phyloP scores from a whole-genome alignment of 2,329 filamentous ascomycete genomes.

The Sporothrix brasiliensis region DNA sequence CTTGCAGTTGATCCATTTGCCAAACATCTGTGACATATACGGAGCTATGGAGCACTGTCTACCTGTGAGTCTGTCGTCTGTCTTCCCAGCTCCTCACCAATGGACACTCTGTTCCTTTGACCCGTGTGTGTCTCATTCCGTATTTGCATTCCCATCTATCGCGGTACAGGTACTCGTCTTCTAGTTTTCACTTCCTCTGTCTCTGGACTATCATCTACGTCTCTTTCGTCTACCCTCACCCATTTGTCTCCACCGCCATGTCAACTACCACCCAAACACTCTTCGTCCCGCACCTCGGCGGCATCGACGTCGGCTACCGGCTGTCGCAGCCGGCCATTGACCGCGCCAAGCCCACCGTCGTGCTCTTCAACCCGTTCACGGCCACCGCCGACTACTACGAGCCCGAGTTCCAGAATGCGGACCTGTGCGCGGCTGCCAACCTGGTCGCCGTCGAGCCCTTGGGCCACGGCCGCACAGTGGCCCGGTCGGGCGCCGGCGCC shows the following conservation, averaged over 20 bases:
- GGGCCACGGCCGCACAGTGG: conserved; percentile 49
- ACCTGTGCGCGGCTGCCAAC: conserved; percentile 50
- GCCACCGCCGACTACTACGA: conserved; percentile 53
- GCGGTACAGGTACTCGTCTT: neutral
- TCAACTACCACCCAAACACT: conserved; percentile 42
- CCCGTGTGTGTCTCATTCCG: neutral
- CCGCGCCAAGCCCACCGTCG: conserved; percentile 53
- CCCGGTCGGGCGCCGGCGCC: conserved; percentile 39
- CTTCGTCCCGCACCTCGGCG: conserved; percentile 52
- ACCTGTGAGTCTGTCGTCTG: no score
- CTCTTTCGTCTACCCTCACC: neutral
- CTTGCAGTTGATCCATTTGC: no score
- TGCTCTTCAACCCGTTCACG: conserved; percentile 58
- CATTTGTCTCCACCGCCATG: neutral
- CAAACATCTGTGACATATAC: no score
- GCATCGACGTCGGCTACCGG: conserved; percentile 52
- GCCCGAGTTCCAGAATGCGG: conserved; percentile 48
- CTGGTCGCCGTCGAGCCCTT: conserved; percentile 57
- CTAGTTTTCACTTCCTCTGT: no score
- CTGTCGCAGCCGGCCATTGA: conserved; percentile 45
- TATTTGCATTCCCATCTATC: neutral
- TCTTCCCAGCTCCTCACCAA: no score
- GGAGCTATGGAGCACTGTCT: no score
- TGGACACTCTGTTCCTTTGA: neutral
- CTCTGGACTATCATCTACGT: neutral